Base-by-base conservation (phyloP, 2,329 filamentous ascomycete genomes). In the Cylindrodendrum hubeiense region DNA sequence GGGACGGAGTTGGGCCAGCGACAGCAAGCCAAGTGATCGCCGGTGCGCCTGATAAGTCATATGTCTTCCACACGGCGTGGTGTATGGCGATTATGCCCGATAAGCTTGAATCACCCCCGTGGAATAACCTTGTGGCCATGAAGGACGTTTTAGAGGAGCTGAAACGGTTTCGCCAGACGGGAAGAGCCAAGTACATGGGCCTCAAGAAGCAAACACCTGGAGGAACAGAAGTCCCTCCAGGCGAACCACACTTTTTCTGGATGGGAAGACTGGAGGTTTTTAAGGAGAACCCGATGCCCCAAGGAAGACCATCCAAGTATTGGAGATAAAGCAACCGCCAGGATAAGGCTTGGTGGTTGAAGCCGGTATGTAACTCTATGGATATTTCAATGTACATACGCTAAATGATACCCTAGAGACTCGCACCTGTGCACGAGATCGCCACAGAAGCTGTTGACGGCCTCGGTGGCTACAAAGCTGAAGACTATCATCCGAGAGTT, bases 401-500 rank as follows among this genome's bases (percentile, higher is more conserved):
- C 30, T 26, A 49, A 26, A 53, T 21, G 47, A 21, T 46, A 28
- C 41, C 10, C 52, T 12, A 52, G 33, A 51, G 26, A 30, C 22
- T 19, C 30, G 17, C 17, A 17, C n/a, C 15, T 5, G 5, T 82
- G 78, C 69, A 80, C 81, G 68, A 91, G 71, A 74, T 91, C 87
- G 28, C 84, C 88, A 49, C 77, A 83, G 79, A 88, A 91, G 76
- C 65, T 82, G 26, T 79, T 82, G 30, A 85, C 77, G 15, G 83
- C 72, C 34, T 75, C 80, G 9, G 69, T 54, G 30, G 72, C 75
- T 46, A 78, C 73, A 58, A 79, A 91, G 72, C 84, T 87, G 79
- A 85, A 91, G 19, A 91, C 89, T 10, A 83, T 86, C 74, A 82
- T 89, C 59, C 78, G 74, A 34, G 85, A 85, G 71, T 91, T 89